These are phyloP conservation scores for Puccinia sorghi DNA, from an alignment of 1,284 basidiomycete genomes.

Conservation along the genomic window DNA sequence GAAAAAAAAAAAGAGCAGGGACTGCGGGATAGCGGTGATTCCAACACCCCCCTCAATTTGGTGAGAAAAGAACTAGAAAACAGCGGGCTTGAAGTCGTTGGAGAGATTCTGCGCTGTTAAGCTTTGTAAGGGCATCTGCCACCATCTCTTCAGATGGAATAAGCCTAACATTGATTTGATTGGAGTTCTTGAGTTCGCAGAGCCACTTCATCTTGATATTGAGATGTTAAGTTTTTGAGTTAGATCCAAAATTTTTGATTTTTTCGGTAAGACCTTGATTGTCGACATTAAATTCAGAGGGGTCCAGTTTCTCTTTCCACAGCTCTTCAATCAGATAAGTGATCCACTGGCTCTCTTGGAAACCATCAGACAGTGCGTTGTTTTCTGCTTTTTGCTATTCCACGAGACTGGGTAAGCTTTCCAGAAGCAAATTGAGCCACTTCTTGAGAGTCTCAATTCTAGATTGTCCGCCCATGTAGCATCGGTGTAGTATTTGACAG, in stretches of 20 bases:
- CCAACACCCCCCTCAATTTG: no score
- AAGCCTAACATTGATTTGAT: not conserved
- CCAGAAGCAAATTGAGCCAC: conserved; percentile 1
- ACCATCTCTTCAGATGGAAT: not conserved
- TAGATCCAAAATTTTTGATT: not conserved
- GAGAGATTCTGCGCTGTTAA: not conserved
- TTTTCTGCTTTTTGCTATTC: conserved; percentile 7
- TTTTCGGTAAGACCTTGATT: not conserved
- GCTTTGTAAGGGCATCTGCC: not conserved
- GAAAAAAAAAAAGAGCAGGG: no score
- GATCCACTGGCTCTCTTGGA: not conserved
- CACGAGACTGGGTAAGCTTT: not conserved
- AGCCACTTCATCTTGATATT: not conserved
- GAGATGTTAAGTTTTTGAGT: not conserved
- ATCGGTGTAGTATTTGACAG: not conserved
- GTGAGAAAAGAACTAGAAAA: not conserved
- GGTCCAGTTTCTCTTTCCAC: not conserved
- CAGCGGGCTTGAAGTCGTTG: not conserved
- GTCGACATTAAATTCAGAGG: not conserved
- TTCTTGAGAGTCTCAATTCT: not conserved
- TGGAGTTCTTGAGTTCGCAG: not conserved
- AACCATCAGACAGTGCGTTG: not conserved
- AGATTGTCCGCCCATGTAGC: not conserved
- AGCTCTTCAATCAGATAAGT: not conserved
- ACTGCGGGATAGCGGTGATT: no score